Base-by-base conservation (phyloP, 1,139 yeast genomes). In the Taphrina flavorubra region DNA sequence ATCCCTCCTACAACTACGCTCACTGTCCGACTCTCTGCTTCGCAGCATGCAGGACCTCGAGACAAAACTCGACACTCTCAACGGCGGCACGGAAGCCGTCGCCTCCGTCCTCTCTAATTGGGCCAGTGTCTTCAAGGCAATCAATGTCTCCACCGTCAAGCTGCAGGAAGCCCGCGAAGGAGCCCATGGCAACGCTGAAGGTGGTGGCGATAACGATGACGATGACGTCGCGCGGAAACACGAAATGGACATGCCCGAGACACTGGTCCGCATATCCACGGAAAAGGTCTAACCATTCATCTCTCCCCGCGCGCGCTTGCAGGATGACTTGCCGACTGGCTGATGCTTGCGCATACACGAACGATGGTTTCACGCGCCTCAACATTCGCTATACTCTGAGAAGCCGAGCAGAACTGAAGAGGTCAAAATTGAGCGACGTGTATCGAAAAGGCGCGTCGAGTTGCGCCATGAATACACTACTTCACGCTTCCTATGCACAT, bases 111-210 rank as follows among this genome's bases (percentile, higher is more conserved):
- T 79, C 74, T 82, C 87, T 10, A 88, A 87, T 72, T 89, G 96
- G 96, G 84, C 85, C 70, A 86, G 84, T 70, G 88, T 89, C 18
- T 81, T 87, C 31, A 81, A 86, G 70, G 85, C 91, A 0, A 84
- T 89, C 0, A 84, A 88, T 11, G 77, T 89, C 74, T 92, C 95
- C 0, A 85, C 92, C 37, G 72, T 75, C 25, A 77, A 72, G 63
- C 65, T 73, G 18, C 75, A 72, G 57, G 72, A 73, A 18, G 77
- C 74, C 31, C 73, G 75, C 6, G 58, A 74, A 6, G 31, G 31
- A 4, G 31, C 31, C 4, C 4, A 25, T 2, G 31, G 4, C 31
- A 25, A 25, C 31, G 31, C 31, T 25, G 31, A 25, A 25, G 31
- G 31, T 25, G 31, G 31, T 25, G 31, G 31, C 31, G 31, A 25